Evolutionary conservation across 1,284 basidiomycete genomes (phyloP), one percentile per base, ranked within the genome.

Genomic region (Mixia osmundae): DNA sequence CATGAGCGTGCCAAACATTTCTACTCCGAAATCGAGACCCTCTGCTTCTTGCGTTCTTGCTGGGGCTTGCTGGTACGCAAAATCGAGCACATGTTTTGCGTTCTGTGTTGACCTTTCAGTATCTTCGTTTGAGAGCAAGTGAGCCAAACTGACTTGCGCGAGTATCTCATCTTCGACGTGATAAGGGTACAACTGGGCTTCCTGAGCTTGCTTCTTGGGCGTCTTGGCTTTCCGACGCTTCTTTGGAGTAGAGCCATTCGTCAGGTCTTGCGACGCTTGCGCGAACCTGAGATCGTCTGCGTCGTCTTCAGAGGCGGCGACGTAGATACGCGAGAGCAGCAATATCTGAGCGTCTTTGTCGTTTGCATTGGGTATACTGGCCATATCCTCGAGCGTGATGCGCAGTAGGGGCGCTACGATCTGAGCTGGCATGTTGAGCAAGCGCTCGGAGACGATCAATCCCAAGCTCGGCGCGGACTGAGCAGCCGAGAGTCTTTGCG

Each of bases 371-470:
- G 66, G 62, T 25, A 38, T 55, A 2, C 74, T 75, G 57, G 61
- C 68, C n/a, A 87, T 61, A 53, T 94, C 83, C 31, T 75, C 70
- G 0, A 63, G 58, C 16, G 91, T 63, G 75, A 89, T 80, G 36
- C 65, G 64, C 56, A 85, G 89, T 69, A 87, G 74, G 2, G 79
- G 82, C 9, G 80, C 75, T 14, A 85, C 66, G 27, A 83, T 68
- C 47, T 89, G 77, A 3, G 80, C 71, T 0, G 85, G 85, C 68
- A 94, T 82, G 54, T 91, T 94, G 49, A 87, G 66, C 38, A 91
- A 61, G 2, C 85, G 66, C 52, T 89, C 78, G 41, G 72, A 77
- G 47, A 91, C 61, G 10, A 89, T 64, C 15, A 87, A 63, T 0
- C 78, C 83, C 34, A 85, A 66, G 41, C n/a, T n/a, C n/a, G n/a